Percentiles rank a stretch among this genome's conserved stretches.
phyloP scores from a whole-genome alignment of 768 basidiomycete species.

The Epithele typhae region DNA sequence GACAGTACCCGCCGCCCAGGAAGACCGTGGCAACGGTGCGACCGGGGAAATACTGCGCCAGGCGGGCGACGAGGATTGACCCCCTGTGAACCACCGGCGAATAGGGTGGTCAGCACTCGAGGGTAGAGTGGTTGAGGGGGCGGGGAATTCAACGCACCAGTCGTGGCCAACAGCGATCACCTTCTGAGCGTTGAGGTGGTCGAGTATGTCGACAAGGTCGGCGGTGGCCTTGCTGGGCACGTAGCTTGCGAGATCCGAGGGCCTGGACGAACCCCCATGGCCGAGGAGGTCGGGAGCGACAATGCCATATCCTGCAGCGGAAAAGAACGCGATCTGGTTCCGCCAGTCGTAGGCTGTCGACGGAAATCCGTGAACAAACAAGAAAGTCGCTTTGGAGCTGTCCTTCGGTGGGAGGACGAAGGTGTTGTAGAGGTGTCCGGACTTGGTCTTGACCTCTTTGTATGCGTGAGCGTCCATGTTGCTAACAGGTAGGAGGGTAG shows the following conservation, averaged over 20 bases:
- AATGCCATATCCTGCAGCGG: conserved; percentile 37
- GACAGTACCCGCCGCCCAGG: conserved; percentile 30
- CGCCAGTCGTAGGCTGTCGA: conserved; percentile 40
- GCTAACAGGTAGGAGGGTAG: too few species aligned
- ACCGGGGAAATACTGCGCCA: conserved; percentile 34
- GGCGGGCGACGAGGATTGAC: conserved; percentile 26
- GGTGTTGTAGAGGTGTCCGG: conserved; percentile 34
- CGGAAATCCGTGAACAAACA: conserved; percentile 44
- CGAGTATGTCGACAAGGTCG: conserved; percentile 33
- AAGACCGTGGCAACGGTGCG: conserved; percentile 39
- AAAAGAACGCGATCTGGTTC: conserved; percentile 34
- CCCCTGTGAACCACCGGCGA: conserved; percentile 31
- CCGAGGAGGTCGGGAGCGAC: conserved; percentile 47
- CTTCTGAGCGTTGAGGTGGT: conserved; percentile 21
- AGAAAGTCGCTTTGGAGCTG: conserved; percentile 31
- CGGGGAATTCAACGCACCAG: conserved; percentile 20
- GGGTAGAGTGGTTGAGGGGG: background rate
- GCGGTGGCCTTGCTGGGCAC: conserved; percentile 19
- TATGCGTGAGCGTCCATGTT: conserved; percentile 28
- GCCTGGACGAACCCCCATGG: conserved; percentile 41
- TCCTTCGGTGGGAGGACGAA: conserved; percentile 22
- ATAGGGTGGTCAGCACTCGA: background rate
- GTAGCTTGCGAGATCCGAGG: conserved; percentile 27
- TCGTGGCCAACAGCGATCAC: conserved; percentile 33
- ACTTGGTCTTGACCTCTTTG: conserved; percentile 29